Evolutionary conservation across 805 yeast species (phyloP).

Genomic region (Starmerella gropengiesseri): DNA sequence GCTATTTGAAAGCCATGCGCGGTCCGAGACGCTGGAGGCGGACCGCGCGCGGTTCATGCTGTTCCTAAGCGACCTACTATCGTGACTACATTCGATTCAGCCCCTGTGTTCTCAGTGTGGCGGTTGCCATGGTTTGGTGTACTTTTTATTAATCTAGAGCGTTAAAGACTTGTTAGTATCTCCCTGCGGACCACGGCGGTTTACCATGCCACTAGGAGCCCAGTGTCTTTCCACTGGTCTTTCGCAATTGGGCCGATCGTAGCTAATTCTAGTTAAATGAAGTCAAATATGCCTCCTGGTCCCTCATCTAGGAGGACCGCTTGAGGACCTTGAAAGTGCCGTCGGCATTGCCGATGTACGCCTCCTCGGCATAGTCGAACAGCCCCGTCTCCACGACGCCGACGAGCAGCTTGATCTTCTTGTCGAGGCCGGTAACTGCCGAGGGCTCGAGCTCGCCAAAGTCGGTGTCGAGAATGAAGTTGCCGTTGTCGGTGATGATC

Average conservation of each 20-base stretch:
- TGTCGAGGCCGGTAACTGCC: conserved; percentile 44
- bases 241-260: too few relatives aligned
- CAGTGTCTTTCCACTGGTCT: too few relatives aligned
- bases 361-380: conserved; percentile 60
- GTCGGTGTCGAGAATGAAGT: conserved; percentile 84
- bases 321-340: conserved; percentile 40
- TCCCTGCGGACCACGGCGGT: too few relatives aligned
- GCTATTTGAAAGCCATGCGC: conserved; percentile 1
- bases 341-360: conserved; percentile 78
- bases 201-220: too few relatives aligned
- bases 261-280: too few relatives aligned
- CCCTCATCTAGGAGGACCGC: background rate
- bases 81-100: too few relatives aligned
- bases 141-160: too few relatives aligned
- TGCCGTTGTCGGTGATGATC: conserved; percentile 88
- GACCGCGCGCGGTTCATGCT: conserved; percentile 10
- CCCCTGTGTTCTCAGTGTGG: too few relatives aligned
- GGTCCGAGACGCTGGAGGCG: background rate
- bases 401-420: conserved; percentile 56
- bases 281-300: too few relatives aligned
- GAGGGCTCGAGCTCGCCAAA: conserved; percentile 58
- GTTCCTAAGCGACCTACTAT: conserved; percentile 8
- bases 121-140: too few relatives aligned
- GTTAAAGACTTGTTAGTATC: too few relatives aligned
- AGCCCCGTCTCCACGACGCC: conserved; percentile 97